Percentiles rank a stretch among this genome's conserved stretches.
Evolutionary conservation across 495 filamentous ascomycete genomes (phyloP).

Genomic region (Recurvomyces mirabilis): DNA sequence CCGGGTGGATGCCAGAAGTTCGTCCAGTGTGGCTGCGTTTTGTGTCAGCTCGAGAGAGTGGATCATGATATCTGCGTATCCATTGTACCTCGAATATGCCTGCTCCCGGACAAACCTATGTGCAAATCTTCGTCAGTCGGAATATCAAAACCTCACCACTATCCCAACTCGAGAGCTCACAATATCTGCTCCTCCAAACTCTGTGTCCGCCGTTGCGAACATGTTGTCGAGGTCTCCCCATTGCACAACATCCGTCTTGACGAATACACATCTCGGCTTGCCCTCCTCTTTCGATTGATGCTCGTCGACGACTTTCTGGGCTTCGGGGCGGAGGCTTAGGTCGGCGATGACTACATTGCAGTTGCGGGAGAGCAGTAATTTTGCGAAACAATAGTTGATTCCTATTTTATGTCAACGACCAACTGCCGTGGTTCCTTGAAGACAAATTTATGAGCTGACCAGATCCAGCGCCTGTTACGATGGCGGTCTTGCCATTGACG

Average conservation of each 20-base stretch:
- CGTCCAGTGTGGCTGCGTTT: conserved; percentile 47
- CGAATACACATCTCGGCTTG: conserved; percentile 43
- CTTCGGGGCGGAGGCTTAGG: conserved; percentile 52
- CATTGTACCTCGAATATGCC: conserved; percentile 59
- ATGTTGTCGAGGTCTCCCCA: conserved; percentile 49
- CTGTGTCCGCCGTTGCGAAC: conserved; percentile 42
- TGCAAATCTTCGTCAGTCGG: background rate
- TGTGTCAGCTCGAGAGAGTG: too few relatives aligned
- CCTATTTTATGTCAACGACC: conserved; percentile 24
- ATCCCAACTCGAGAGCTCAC: conserved; percentile 25
- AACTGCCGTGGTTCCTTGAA: background rate
- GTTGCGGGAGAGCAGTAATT: conserved; percentile 43
- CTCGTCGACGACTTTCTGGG: conserved; percentile 43
- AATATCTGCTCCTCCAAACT: conserved; percentile 51
- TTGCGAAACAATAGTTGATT: conserved; percentile 53
- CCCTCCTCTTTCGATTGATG: conserved; percentile 30
- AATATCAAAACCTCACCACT: background rate
- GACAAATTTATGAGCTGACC: conserved; percentile 31
- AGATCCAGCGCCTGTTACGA: conserved; percentile 60
- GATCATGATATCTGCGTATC: too few relatives aligned
- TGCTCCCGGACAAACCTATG: conserved; percentile 47
- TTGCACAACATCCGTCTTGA: conserved; percentile 49
- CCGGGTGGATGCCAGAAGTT: conserved; percentile 59
- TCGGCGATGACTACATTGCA: conserved; percentile 61
- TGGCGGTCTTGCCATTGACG: conserved; percentile 52